Conservation (phyloP, 148 eudicot species). For the Fagopyrum homotropicum region DNA sequence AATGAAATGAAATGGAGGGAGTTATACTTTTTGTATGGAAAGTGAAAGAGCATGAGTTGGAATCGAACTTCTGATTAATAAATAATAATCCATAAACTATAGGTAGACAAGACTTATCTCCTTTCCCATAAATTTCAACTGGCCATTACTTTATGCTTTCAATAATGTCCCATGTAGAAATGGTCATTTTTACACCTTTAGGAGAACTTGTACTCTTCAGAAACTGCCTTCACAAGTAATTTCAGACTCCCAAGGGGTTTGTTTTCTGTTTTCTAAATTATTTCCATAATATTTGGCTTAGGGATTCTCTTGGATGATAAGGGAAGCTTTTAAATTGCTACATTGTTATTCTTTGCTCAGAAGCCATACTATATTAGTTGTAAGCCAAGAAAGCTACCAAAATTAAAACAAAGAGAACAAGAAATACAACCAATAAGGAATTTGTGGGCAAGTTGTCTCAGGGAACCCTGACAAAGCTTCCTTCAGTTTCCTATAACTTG, state of each 20-base stretch:
- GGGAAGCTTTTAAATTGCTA: not conserved
- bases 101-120: too few species aligned
- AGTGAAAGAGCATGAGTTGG: not conserved
- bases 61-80: not conserved
- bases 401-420: not conserved
- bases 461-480: not conserved
- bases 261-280: not conserved
- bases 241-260: not conserved
- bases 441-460: not conserved
- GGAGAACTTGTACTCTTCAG: not conserved
- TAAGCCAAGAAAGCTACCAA: slow-evolving; percentile 8
- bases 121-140: not conserved
- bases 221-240: not conserved
- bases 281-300: not conserved
- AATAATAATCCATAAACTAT: too few species aligned
- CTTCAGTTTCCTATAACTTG: not conserved
- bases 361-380: slow-evolving; percentile 1
- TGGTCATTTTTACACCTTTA: not conserved
- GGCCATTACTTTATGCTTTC: not conserved
- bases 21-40: not conserved
- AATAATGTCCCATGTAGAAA: not conserved
- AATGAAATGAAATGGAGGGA: not conserved
- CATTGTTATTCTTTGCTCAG: not conserved
- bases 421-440: not conserved
- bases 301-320: slow-evolving; percentile 1